These are phyloP conservation scores for Phaeosphaeria sp. DNA, from an alignment of 2,329 filamentous ascomycete genomes.

Conservation along the genomic window DNA sequence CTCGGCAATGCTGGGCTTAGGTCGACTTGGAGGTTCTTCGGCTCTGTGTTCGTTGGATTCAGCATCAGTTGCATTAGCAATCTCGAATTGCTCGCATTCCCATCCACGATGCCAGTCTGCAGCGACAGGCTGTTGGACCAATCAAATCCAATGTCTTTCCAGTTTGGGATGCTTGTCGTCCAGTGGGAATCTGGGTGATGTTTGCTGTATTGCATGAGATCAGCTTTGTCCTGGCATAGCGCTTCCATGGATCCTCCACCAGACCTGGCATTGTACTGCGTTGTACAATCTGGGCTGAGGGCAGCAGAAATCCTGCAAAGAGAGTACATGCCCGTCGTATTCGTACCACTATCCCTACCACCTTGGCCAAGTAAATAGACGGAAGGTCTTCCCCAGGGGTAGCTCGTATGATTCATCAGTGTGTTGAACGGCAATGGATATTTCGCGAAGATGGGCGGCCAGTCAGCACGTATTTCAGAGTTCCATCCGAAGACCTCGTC, in stretches of 20 bases:
- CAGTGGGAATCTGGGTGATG: slow-evolving; percentile 60
- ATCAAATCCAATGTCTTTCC: slow-evolving; percentile 52
- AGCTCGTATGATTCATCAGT: slow-evolving; percentile 46
- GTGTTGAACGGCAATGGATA: slow-evolving; percentile 71
- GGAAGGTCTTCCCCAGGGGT: slow-evolving; percentile 54
- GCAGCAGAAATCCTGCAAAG: slow-evolving; percentile 73
- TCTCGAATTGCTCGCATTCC: slow-evolving; percentile 52
- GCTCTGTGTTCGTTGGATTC: slow-evolving; percentile 21
- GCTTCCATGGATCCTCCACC: slow-evolving; percentile 65
- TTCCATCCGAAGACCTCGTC: slow-evolving; percentile 76
- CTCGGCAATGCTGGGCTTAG: slow-evolving; percentile 66
- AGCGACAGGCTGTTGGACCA: slow-evolving; percentile 54
- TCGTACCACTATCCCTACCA: slow-evolving; percentile 18
- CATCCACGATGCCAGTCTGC: slow-evolving; percentile 52
- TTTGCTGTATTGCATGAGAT: slow-evolving; percentile 63
- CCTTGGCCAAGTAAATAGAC: slow-evolving; percentile 68
- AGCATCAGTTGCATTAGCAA: slow-evolving; percentile 54
- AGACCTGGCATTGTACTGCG: slow-evolving; percentile 54
- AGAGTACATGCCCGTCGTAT: slow-evolving; percentile 57
- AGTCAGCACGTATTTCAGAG: slow-evolving; percentile 59
- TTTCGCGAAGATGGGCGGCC: slow-evolving; percentile 51
- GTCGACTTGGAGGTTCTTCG: slow-evolving; percentile 26
- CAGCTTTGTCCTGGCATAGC: slow-evolving; percentile 64
- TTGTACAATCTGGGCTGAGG: slow-evolving; percentile 70
- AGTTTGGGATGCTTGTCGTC: slow-evolving; percentile 54